Evolutionary conservation across 345 rosid species (phyloP), one percentile per base, ranked within the genome.

Genomic region (Dimocarpus longan): DNA sequence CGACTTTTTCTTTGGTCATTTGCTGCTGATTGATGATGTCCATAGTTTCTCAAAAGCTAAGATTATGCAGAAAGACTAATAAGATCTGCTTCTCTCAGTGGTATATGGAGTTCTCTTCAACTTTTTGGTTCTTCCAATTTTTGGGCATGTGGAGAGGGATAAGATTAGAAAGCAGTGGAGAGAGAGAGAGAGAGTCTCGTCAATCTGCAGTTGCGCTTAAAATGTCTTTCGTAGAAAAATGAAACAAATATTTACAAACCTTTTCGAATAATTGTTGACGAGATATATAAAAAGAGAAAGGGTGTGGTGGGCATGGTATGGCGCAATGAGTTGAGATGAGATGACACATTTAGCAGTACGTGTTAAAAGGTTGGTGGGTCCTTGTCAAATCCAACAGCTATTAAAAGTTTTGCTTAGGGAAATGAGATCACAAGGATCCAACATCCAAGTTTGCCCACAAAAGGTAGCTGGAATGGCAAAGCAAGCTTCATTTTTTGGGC

Each of bases 301-400:
- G 81, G 70, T 79, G 84, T 69, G 90, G 90, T 87, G 86, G 82
- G 44, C 72, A 79, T 70, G 83, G 52, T 70, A 79, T 70, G 50
- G 81, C 79, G 46, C 73, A 21, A 42, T 5, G 59, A 78, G 74
- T 71, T 70, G 73, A 76, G 79, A 77, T 62, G 66, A 84, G 87
- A 87, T 75, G 81, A 84, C 73, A 77, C 16, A 76, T 85, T 83
- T 83, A 85, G 87, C 86, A 84, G 82, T 76, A 66, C 74, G 73
- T 80, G 82, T 70, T 63, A 68, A 78, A 80, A 76, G 24, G n/a
- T 67, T 72, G 83, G 89, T 82, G 90, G 93, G 86, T 85, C 88
- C 88, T 65, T 80, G 84, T 82, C 87, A 74, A 83, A 83, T 79
- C 84, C 76, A 84, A 75, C 85, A 80, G 77, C 87, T 78, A 78